Percentiles rank a stretch among this genome's conserved stretches.
phyloP scores from a whole-genome alignment of 2,329 filamentous ascomycete genomes.

The Sporothrix brunneoviolacea region DNA sequence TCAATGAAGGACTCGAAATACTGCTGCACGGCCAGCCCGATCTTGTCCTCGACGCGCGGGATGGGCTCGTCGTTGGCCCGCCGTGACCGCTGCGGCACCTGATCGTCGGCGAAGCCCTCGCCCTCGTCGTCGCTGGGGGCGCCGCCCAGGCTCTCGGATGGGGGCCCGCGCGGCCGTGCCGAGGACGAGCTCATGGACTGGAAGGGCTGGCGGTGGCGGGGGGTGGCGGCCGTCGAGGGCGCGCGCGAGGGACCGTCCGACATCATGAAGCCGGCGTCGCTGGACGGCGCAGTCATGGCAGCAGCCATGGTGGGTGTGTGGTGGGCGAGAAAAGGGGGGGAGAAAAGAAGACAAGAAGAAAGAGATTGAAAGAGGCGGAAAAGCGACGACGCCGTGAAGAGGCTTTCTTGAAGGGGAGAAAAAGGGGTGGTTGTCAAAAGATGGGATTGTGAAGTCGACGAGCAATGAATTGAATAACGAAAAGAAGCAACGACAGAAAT shows the following conservation, averaged over 20 bases:
- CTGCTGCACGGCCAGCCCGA: slow-evolving; percentile 66
- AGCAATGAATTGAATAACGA: too few relatives aligned
- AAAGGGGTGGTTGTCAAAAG: neutral
- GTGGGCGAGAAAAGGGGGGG: neutral
- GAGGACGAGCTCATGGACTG: slow-evolving; percentile 44
- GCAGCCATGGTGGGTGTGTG: slow-evolving; percentile 17
- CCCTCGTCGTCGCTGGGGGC: slow-evolving; percentile 54
- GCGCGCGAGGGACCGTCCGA: slow-evolving; percentile 44
- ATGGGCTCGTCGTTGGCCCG: slow-evolving; percentile 46
- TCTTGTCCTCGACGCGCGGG: slow-evolving; percentile 67
- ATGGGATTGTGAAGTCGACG: too few relatives aligned
- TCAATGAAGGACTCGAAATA: slow-evolving; percentile 78
- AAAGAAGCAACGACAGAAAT: neutral
- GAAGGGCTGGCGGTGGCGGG: slow-evolving; percentile 33
- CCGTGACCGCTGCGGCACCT: slow-evolving; percentile 48
- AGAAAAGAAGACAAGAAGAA: neutral
- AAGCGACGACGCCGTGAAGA: neutral
- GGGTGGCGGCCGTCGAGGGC: slow-evolving; percentile 31
- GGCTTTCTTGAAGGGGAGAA: neutral
- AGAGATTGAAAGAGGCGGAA: neutral
- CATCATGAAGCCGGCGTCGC: slow-evolving; percentile 51
- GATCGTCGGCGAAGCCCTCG: slow-evolving; percentile 58
- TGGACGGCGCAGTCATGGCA: slow-evolving; percentile 43
- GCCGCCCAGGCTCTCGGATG: slow-evolving; percentile 54
- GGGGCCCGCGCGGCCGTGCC: slow-evolving; percentile 50